Percentiles rank a stretch among this genome's conserved stretches.
phyloP scores from a whole-genome alignment of 1,284 basidiomycete genomes.

The Phylloporus gajari region DNA sequence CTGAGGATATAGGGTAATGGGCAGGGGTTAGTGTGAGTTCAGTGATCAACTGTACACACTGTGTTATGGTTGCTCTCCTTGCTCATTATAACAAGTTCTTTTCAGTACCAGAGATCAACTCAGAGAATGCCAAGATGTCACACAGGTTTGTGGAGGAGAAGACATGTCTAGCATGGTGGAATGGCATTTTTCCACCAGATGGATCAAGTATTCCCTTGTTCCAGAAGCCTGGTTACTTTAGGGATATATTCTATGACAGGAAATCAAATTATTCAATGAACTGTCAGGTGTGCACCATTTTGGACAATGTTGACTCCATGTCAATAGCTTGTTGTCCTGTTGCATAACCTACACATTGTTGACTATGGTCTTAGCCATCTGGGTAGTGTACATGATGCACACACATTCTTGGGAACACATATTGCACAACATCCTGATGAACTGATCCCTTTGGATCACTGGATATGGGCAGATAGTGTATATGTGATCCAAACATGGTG shows the following conservation, averaged over 20 bases:
- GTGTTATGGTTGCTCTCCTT: conserved; percentile 16
- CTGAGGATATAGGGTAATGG: conserved; percentile 39
- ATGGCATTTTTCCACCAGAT: not conserved
- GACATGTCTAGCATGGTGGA: not conserved
- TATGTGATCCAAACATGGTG: not conserved
- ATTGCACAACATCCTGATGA: not conserved
- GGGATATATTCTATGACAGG: conserved; percentile 4
- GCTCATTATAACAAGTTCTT: conserved; percentile 13
- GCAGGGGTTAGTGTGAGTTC: too few relatives aligned
- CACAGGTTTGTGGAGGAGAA: not conserved
- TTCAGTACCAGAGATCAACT: not conserved
- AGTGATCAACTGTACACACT: conserved; percentile 15
- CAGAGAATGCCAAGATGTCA: not conserved
- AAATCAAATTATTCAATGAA: conserved; percentile 20
- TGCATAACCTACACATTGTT: not conserved
- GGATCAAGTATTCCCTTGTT: not conserved
- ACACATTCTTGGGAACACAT: not conserved
- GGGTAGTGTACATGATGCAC: not conserved
- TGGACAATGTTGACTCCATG: not conserved
- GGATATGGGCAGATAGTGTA: not conserved
- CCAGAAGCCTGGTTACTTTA: not conserved
- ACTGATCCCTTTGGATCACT: not conserved
- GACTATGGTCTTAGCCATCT: not conserved
- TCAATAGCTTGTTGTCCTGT: conserved; percentile 9
- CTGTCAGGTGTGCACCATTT: conserved; percentile 17